Evolutionary conservation across 2,329 filamentous ascomycete species (phyloP).

Genomic region (Fusarium coffeatum): DNA sequence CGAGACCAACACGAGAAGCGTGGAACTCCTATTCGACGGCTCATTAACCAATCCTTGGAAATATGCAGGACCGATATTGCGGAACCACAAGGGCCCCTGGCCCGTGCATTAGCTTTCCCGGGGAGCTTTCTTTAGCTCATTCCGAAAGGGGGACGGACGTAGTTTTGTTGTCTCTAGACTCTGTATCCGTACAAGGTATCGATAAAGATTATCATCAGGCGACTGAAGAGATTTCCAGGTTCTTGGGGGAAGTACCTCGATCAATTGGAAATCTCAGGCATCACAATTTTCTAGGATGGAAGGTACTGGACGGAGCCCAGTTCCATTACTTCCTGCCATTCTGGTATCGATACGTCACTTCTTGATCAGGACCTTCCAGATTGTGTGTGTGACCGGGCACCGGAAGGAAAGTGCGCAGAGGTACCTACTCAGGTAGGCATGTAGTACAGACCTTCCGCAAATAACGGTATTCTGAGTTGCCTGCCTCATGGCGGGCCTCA

Average conservation of each 20-base stretch:
- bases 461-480: not conserved
- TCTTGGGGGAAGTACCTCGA: not conserved
- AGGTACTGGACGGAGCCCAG: not conserved
- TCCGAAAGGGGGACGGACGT: constrained; percentile 6
- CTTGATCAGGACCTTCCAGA: not conserved
- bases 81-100: constrained; percentile 26
- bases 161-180: not conserved
- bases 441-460: not conserved
- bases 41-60: constrained; percentile 25
- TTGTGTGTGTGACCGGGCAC: not conserved
- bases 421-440: not conserved
- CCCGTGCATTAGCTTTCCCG: constrained; percentile 40
- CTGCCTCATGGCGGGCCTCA: constrained; percentile 20
- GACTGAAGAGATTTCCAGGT: constrained; percentile 12
- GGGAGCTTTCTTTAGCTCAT: constrained; percentile 36
- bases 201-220: constrained; percentile 20
- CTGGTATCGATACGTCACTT: not conserved
- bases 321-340: not conserved
- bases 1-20: constrained; percentile 17
- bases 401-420: not conserved
- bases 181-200: constrained; percentile 12
- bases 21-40: constrained; percentile 37
- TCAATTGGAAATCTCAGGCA: not conserved
- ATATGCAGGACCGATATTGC: constrained; percentile 36
- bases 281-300: not conserved